Evolutionary conservation across 768 basidiomycete genomes (phyloP), one percentile per base, ranked within the genome.

Genomic region (Boletus sp.): DNA sequence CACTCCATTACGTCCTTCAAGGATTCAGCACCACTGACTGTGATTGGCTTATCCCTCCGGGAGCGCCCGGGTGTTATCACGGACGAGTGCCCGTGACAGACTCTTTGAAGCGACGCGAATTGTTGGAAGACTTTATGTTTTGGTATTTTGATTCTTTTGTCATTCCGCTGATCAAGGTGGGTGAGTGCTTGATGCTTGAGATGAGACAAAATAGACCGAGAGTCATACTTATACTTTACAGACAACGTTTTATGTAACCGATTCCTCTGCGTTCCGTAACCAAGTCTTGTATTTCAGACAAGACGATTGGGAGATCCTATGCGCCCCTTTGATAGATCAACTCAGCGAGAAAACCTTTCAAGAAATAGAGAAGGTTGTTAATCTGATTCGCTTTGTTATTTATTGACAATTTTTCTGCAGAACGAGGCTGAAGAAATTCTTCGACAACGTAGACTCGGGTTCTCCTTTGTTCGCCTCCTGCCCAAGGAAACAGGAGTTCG

Each of bases 401-500:
- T 30, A 40, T 34, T 62, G 43, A 53, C 35, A 13, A n/a, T 15
- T 17, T 39, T 40, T 19, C n/a, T 19, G 8, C 56, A 93, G 87
- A 61, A 68, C 23, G 84, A 90, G 55, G 85, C 83, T 0, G 75
- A 79, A 43, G 82, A 83, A 52, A 78, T 92, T 35, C 70, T 90
- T 13, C 78, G 82, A n/a, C 82, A 86, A 59, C 80, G 93, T 2
- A 81, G 73, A 56, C 77, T 97, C 3, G 90, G 91, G 0, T 93
- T 85, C 64, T 92, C 93, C 0, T 90, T 88, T 59, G 84, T 96
- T 15, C 82, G 97, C 2, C 76, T 98, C 7, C 74, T 99, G 19
- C 97, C 97, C 0, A 99, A 98, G 69, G 95, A 95, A 54, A 90
- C 85, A 4, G 97, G 97, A 0, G 92, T 98, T 3, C 79, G 97